Evolutionary conservation across 306 rosid species (phyloP).

Genomic region (Vigna hirtella): DNA sequence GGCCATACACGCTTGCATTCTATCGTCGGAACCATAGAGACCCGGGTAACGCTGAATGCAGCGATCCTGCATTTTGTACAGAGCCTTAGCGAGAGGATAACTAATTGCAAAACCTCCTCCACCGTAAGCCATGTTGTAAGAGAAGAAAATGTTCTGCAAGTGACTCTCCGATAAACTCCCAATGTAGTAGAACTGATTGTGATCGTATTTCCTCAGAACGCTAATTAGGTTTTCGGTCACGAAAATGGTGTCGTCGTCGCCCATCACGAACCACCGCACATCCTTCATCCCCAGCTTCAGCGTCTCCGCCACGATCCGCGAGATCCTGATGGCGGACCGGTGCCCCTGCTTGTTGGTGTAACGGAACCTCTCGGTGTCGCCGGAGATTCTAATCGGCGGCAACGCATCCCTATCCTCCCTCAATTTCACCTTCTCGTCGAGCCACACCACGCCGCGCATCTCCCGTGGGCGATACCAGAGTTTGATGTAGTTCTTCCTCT

Average conservation of each 20-base stretch:
- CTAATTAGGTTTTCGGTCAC: constrained; percentile 78
- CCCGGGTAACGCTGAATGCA: constrained; percentile 91
- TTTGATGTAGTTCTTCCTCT: constrained; percentile 85
- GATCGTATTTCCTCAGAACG: constrained; percentile 77
- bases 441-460: constrained; percentile 96
- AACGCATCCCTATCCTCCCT: constrained; percentile 45
- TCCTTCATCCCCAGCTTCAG: constrained; percentile 69
- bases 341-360: constrained; percentile 88
- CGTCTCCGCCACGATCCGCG: constrained; percentile 92
- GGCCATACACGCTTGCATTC: constrained; percentile 99
- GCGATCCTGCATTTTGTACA: constrained; percentile 80
- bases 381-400: constrained; percentile 81
- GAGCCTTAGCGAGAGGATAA: constrained; percentile 79
- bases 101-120: constrained; percentile 98
- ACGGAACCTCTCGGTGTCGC: constrained; percentile 66
- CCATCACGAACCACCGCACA: constrained; percentile 98
- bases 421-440: constrained; percentile 47
- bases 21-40: constrained; percentile 92
- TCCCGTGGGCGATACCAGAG: constrained; percentile 79
- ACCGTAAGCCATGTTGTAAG: constrained; percentile 97
- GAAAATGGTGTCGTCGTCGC: constrained; percentile 97
- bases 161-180: constrained; percentile 95
- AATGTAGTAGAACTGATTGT: constrained; percentile 81
- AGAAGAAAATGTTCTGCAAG: constrained; percentile 87
- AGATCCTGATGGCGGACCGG: constrained; percentile 97